A percentile compares a stretch with the other conserved stretches of the same genome.
Evolutionary conservation across 257 asterid genomes (phyloP).

Genomic region (Mitragyna speciosa): DNA sequence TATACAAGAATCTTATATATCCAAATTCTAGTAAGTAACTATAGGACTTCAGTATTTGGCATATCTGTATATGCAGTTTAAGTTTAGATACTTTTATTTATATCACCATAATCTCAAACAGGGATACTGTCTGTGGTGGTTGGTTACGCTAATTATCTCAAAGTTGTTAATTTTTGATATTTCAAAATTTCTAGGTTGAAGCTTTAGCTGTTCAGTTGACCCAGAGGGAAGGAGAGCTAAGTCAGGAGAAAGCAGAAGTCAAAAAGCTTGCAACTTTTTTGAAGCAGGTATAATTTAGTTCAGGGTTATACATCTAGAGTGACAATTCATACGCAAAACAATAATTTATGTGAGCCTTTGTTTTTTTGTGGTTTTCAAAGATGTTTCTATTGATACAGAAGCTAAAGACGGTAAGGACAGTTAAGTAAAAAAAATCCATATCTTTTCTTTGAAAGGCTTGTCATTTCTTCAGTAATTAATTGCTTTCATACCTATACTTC

Average conservation of each 20-base stretch:
- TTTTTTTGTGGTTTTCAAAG: not conserved
- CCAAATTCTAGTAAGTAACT: not conserved
- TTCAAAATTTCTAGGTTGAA: constrained; percentile 52
- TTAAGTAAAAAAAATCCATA: too few species aligned
- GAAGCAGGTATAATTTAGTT: constrained; percentile 59
- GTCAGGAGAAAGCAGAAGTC: constrained; percentile 91
- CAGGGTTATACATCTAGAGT: too few species aligned
- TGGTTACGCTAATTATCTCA: not conserved
- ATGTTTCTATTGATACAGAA: not conserved
- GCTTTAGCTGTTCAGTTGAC: constrained; percentile 86
- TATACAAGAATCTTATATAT: not conserved
- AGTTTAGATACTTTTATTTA: not conserved
- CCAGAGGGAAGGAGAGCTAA: constrained; percentile 88
- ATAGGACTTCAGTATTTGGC: not conserved
- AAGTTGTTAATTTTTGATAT: not conserved
- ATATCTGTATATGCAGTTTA: not conserved
- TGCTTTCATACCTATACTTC: not conserved
- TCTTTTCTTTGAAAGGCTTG: too few species aligned
- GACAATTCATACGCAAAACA: not conserved
- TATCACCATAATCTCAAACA: not conserved
- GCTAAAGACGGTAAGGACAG: not conserved
- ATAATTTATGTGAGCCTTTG: not conserved
- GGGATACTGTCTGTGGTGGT: not conserved
- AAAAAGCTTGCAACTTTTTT: constrained; percentile 82
- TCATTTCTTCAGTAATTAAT: too few species aligned